Base-by-base conservation (phyloP, 768 basidiomycete genomes). In the Rhizopogon rudus region DNA sequence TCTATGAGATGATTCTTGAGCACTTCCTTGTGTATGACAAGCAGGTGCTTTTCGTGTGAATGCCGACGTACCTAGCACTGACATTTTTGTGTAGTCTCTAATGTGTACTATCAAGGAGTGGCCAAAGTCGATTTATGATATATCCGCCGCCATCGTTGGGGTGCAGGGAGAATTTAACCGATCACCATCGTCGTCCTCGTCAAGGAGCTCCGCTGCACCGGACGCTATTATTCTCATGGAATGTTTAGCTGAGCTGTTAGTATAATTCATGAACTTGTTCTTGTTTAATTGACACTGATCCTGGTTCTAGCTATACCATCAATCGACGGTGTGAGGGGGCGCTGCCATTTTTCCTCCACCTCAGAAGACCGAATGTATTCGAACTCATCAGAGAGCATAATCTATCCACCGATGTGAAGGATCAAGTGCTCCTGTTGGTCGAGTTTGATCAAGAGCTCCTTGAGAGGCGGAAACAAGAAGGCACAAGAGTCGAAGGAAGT, bases 311-410 rank as follows among this genome's bases (percentile, higher is more conserved):
- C 49, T 93, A 92, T 68, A 84, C 84, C 37, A 77, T 83, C 17
- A 94, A 95, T 61, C 85, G 91, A 2, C 97, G 98, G 73, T 92
- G 91, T 2, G 94, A 91, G 17, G 95, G 95, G 72, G 97, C 97
- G 0, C 75, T 99, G 0, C 91, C 91, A 0, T 98, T 83, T 73
- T 92, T 88, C 74, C 78, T 99, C 14, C 82, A 91, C 8, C 77
- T 98, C 14, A 84, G 94, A 45, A 79, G 87, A 49, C 84, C 93
- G 6, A 87, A 93, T 62, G 96, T 98, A 12, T 96, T 99, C 68
- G 88, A 94, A 57, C 85, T 99, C 54, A 97, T 99, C 62, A 79
- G 88, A 37, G 93, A 97, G 52, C 78, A 97, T 65, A 96, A 96
- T 63, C 75, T 99, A 6, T 99, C 97, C 70, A 91, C 94, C 22